These are phyloP conservation scores for Pichia heedii DNA, from an alignment of 805 yeast species.

Conservation along the genomic window DNA sequence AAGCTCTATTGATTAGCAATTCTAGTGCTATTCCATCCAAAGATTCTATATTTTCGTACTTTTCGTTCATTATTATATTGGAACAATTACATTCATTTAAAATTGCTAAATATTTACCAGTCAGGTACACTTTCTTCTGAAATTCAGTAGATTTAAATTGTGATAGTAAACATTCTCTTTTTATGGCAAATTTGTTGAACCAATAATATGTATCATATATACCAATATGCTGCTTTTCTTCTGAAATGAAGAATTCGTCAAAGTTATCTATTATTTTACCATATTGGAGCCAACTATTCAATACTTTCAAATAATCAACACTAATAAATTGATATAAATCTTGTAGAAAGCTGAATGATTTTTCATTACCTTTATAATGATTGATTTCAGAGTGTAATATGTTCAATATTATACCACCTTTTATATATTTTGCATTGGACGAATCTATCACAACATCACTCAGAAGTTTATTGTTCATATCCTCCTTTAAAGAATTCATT, in stretches of 20 bases:
- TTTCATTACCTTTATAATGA: constrained; percentile 56
- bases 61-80: background rate
- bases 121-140: constrained; percentile 58
- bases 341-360: constrained; percentile 42
- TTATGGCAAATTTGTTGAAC: constrained; percentile 65
- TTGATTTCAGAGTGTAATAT: constrained; percentile 51
- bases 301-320: constrained; percentile 51
- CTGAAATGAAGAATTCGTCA: constrained; percentile 71
- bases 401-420: constrained; percentile 70
- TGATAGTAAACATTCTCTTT: constrained; percentile 65
- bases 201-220: constrained; percentile 47
- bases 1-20: constrained; percentile 50
- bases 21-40: constrained; percentile 33
- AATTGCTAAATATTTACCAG: constrained; percentile 81
- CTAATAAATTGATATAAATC: constrained; percentile 51
- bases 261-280: constrained; percentile 74
- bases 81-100: constrained; percentile 35
- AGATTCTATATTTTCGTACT: constrained; percentile 11
- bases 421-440: constrained; percentile 43
- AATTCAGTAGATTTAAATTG: constrained; percentile 47
- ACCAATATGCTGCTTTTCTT: constrained; percentile 13
- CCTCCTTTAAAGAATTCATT: constrained; percentile 31
- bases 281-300: constrained; percentile 68
- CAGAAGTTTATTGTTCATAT: constrained; percentile 24
- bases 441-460: constrained; percentile 46